A percentile compares a stretch with the other conserved stretches of the same genome.
phyloP scores from a whole-genome alignment of 2,329 filamentous ascomycete genomes.

The Botrytis squamosa region DNA sequence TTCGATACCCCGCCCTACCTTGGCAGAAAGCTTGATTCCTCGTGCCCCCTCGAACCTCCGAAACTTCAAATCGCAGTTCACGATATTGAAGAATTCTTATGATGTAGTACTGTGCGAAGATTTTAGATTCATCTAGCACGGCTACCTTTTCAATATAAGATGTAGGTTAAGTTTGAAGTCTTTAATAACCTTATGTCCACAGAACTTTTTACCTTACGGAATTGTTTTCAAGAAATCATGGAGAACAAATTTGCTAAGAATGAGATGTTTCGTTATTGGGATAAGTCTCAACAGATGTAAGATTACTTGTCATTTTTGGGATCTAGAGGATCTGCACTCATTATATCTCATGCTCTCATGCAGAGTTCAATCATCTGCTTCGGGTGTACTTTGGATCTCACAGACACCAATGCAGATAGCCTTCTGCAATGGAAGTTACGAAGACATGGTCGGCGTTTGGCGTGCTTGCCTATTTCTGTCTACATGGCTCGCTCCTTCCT shows the following conservation, averaged over 20 bases:
- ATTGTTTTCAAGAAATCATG: neutral
- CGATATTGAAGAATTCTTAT: neutral
- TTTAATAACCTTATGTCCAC: neutral
- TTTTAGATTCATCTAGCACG: neutral
- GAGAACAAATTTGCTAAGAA: neutral
- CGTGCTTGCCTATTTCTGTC: neutral
- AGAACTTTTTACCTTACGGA: neutral
- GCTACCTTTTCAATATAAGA: neutral
- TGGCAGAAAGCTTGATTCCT: conserved; percentile 5
- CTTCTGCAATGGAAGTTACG: neutral
- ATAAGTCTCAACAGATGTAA: neutral
- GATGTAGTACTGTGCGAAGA: neutral
- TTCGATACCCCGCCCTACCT: neutral
- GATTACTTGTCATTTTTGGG: neutral
- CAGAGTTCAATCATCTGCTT: neutral
- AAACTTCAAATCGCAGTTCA: neutral
- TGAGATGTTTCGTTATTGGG: neutral
- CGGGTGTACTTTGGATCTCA: neutral
- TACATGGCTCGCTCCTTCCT: conserved; percentile 4
- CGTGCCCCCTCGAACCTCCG: neutral
- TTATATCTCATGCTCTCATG: neutral
- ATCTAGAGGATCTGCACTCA: neutral
- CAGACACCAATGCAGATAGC: neutral
- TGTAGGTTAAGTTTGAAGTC: neutral
- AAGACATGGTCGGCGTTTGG: neutral